A percentile compares a stretch with the other conserved stretches of the same genome.
Conservation (phyloP, 2,329 filamentous ascomycete genomes). For the Sarocladiaceae sp. region DNA sequence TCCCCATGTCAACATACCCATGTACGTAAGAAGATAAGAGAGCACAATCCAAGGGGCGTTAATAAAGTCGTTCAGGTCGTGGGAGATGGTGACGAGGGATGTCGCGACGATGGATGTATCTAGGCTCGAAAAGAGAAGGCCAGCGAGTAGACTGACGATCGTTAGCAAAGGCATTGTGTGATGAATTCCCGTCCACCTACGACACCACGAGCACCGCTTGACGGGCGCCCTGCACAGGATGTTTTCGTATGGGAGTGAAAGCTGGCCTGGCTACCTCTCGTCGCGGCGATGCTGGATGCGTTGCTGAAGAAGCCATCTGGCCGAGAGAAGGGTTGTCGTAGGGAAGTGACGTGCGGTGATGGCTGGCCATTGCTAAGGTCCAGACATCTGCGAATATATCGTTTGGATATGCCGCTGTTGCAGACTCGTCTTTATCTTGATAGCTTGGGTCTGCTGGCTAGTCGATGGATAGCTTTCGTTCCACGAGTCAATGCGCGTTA, state of each 20-base stretch:
- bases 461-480: too few species aligned
- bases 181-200: conserved; percentile 16
- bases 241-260: conserved; percentile 12
- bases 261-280: conserved; percentile 4
- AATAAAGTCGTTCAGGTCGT: conserved; percentile 43
- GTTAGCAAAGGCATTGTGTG: conserved; percentile 14
- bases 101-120: conserved; percentile 54
- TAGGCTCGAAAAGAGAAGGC: conserved; percentile 50
- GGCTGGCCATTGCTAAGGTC: not conserved
- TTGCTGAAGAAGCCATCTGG: conserved; percentile 13
- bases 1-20: conserved; percentile 38
- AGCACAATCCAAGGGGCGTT: conserved; percentile 50
- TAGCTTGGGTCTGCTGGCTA: too few species aligned
- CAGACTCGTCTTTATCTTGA: too few species aligned
- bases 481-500: too few species aligned
- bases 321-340: conserved; percentile 20
- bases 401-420: too few species aligned
- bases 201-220: conserved; percentile 29
- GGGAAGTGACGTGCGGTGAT: conserved; percentile 12
- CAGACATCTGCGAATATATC: not conserved
- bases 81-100: conserved; percentile 49
- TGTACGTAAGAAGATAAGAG: conserved; percentile 50
- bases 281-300: not conserved
- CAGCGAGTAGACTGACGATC: conserved; percentile 38
- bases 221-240: conserved; percentile 18